Conservation (phyloP, 2,329 filamentous ascomycete genomes). For the Penicillium sp. region DNA sequence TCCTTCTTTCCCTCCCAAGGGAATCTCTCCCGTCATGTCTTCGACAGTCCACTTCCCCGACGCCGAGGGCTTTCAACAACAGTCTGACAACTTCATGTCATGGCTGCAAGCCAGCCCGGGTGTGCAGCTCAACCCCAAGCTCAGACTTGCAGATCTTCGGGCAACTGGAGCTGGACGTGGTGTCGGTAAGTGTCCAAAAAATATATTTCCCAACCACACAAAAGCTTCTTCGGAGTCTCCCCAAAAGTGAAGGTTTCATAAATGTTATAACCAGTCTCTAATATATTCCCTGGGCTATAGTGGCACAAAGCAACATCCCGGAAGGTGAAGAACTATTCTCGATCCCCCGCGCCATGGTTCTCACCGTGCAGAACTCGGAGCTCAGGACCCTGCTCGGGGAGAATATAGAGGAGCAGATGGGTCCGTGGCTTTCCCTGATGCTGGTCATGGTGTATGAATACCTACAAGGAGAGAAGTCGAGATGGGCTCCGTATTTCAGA, state of each 20-base stretch:
- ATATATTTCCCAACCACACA: conserved; percentile 18
- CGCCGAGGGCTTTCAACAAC: conserved; percentile 43
- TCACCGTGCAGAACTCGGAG: conserved; percentile 71
- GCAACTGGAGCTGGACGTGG: conserved; percentile 59
- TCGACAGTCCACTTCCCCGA: conserved; percentile 37
- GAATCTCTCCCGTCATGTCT: conserved; percentile 31
- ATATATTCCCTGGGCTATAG: conserved; percentile 46
- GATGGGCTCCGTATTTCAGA: conserved; percentile 76
- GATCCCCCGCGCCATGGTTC: conserved; percentile 69
- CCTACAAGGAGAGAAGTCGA: conserved; percentile 58
- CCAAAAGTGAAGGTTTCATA: conserved; percentile 13
- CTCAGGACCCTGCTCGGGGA: conserved; percentile 59
- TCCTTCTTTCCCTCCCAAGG: conserved; percentile 13
- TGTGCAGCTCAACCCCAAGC: conserved; percentile 58
- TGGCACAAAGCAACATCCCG: conserved; percentile 68
- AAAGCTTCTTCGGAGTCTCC: conserved; percentile 15
- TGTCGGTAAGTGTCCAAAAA: conserved; percentile 54
- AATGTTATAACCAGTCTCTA: conserved; percentile 21
- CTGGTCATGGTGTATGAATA: conserved; percentile 78
- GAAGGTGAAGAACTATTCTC: conserved; percentile 78
- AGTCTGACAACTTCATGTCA: conserved; percentile 54
- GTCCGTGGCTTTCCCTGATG: conserved; percentile 62
- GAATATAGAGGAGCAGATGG: conserved; percentile 51
- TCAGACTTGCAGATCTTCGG: conserved; percentile 59
- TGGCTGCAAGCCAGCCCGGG: conserved; percentile 57